Percentiles rank a stretch among this genome's conserved stretches.
phyloP scores from a whole-genome alignment of 345 rosid genomes.

The Trapa incisa region DNA sequence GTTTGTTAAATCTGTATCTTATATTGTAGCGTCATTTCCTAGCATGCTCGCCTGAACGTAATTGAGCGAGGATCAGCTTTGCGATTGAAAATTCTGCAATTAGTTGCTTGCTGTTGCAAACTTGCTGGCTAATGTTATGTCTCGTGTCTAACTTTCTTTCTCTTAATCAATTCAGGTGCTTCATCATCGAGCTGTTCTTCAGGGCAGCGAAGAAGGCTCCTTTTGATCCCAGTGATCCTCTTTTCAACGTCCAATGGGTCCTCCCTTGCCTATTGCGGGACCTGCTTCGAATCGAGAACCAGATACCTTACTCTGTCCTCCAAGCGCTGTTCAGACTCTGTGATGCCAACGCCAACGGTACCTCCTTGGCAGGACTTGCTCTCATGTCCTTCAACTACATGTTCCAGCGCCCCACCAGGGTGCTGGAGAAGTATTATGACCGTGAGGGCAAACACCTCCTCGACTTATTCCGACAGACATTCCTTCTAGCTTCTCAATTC shows the following conservation, averaged over 20 bases:
- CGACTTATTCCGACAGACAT: no score
- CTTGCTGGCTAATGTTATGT: no score
- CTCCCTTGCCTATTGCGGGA: slow-evolving; percentile 10
- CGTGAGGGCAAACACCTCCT: no score
- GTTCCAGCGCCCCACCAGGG: slow-evolving; percentile 16
- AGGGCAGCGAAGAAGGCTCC: slow-evolving; percentile 21
- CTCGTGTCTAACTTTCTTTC: no score
- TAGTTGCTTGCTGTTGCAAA: no score
- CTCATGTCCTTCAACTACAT: slow-evolving; percentile 33
- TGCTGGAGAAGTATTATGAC: slow-evolving; percentile 11
- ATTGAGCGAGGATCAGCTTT: background rate
- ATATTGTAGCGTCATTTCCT: background rate
- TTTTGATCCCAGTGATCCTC: slow-evolving; percentile 33
- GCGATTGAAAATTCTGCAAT: no score
- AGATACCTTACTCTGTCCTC: no score
- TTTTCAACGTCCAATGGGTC: slow-evolving; percentile 37
- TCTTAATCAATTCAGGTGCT: no score
- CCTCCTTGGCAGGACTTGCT: slow-evolving; percentile 20
- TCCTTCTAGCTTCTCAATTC: no score
- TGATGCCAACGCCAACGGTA: background rate
- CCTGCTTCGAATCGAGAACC: no score
- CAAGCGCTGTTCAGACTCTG: slow-evolving; percentile 14
- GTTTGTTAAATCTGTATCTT: background rate
- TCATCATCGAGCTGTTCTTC: no score
- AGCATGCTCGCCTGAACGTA: no score